Evolutionary conservation across 805 yeast genomes (phyloP), one percentile per base, ranked within the genome.

Genomic region (Wickerhamiella sorbophila): DNA sequence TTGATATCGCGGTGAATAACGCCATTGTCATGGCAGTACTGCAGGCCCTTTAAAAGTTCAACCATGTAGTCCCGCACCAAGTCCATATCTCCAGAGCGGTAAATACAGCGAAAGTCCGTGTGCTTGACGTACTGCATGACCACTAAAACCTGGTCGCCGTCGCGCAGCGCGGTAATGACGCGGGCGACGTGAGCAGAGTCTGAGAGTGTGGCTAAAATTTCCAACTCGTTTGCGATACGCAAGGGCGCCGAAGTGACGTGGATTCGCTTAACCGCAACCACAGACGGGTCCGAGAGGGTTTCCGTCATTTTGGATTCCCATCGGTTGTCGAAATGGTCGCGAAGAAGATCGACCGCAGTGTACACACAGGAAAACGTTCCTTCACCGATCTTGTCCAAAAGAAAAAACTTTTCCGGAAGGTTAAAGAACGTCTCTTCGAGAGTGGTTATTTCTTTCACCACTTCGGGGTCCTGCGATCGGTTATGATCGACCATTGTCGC

Each of bases 171-270:
- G 52, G 93, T 95, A 36, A 88, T 70, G 40, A 91, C 63, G 1
- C 96, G 95, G 1, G 95, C 94, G 24, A 91, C 85, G 48, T 78
- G 74, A 1, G 72, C 66, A 47, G 79, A 75, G 24, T 44, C 31
- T 32, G 49, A 46, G 41, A 51, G 45, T n/a, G 52, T 32, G n/a
- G 48, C 48, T 26, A 91, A 67, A 37, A 91, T 63, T 48, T 79
- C 79, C 48, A 91, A 70, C 59, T 91, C 99, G 58, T 87, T 87
- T 52, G 74, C 76, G 35, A 91, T 88, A 60, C 99, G 71, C 48
- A 75, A 78, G 0, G 97, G 96, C 5, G 96, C 85, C 1, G 95
- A 83, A 0, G 98, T 91, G 17, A 87, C 97, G 59, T 88, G 87
- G 37, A 91, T 85, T 54, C 91, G 75, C 58, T 91, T 91, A 50